These are phyloP conservation scores for Saccharomycopsis oosterbeekiorum DNA, from an alignment of 805 yeast genomes.

Conservation along the genomic window DNA sequence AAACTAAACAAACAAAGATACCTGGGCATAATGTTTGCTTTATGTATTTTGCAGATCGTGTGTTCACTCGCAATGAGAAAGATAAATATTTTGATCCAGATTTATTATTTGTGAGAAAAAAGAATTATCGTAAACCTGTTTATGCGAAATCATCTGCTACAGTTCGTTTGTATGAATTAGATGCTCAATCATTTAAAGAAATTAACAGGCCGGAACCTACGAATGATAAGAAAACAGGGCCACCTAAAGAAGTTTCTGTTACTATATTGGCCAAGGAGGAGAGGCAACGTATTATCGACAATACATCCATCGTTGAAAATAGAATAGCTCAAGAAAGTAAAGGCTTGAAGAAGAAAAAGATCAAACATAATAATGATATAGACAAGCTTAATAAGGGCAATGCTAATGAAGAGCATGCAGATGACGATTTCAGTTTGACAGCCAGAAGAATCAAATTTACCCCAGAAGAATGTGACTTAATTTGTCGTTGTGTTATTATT, in stretches of 20 bases:
- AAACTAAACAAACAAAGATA: not conserved
- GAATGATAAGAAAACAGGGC: not conserved
- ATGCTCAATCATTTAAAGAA: not conserved
- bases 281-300: not conserved
- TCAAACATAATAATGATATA: not conserved
- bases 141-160: not conserved
- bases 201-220: not conserved
- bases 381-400: not conserved
- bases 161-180: not conserved
- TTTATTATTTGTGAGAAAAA: not conserved
- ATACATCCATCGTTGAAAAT: not conserved
- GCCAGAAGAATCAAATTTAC: not conserved
- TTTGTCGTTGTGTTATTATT: conserved; percentile 9
- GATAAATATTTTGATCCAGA: not conserved
- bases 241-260: not conserved
- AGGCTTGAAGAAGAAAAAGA: not conserved
- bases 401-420: not conserved
- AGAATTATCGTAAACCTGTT: not conserved
- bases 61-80: not conserved
- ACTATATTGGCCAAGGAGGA: not conserved
- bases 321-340: not conserved
- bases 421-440: not conserved
- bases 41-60: not conserved
- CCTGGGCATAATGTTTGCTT: not conserved
- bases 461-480: not conserved